phyloP scores from a whole-genome alignment of 805 yeast species.

The Ogataea thermomethanolica region DNA sequence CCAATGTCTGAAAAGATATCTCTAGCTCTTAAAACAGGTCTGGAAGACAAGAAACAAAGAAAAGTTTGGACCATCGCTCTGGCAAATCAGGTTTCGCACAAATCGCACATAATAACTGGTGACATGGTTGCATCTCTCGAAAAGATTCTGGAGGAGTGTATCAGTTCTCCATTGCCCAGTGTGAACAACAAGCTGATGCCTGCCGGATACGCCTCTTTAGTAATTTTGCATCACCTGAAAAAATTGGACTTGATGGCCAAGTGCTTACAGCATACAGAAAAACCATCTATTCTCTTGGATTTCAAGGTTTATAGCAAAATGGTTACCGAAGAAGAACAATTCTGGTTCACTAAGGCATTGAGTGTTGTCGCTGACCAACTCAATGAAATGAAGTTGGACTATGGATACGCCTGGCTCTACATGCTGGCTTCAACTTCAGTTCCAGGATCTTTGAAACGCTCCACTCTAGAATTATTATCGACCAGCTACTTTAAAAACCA shows the following conservation, averaged over 20 bases:
- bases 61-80: slow-evolving; percentile 64
- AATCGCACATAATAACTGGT: slow-evolving; percentile 19
- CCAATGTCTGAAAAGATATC: slow-evolving; percentile 33
- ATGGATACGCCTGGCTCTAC: slow-evolving; percentile 51
- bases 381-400: slow-evolving; percentile 16
- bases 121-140: slow-evolving; percentile 26
- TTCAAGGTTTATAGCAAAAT: slow-evolving; percentile 51
- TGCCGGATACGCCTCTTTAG: slow-evolving; percentile 50
- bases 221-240: slow-evolving; percentile 20
- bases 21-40: slow-evolving; percentile 48
- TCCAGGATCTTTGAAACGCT: slow-evolving; percentile 33
- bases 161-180: slow-evolving; percentile 50
- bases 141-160: slow-evolving; percentile 41
- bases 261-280: slow-evolving; percentile 38
- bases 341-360: slow-evolving; percentile 52
- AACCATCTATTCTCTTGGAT: slow-evolving; percentile 47
- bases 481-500: slow-evolving; percentile 36
- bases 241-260: slow-evolving; percentile 32
- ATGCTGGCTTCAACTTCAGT: slow-evolving; percentile 42
- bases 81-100: slow-evolving; percentile 29
- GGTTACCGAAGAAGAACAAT: slow-evolving; percentile 39
- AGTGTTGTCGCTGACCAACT: slow-evolving; percentile 28
- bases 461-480: slow-evolving; percentile 33
- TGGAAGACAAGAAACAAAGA: slow-evolving; percentile 61
- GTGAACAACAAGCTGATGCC: slow-evolving; percentile 49